phyloP scores from a whole-genome alignment of 345 rosid species.

The sweet orange (Citrus sinensis) region DVS_A1.0 CM039165.1:9515001-9515500 shows the following conservation, averaged over 20 bases:
- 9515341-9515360: background rate
- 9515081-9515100: background rate
- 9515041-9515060: background rate
- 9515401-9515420: background rate
- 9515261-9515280: background rate
- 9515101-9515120: background rate
- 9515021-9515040: background rate
- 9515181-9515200: background rate
- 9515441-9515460: constrained; percentile 58
- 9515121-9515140: background rate
- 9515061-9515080: background rate
- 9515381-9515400: background rate
- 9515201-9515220: background rate
- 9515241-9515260: background rate
- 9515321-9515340: background rate
- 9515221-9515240: background rate
- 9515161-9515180: background rate
- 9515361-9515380: background rate
- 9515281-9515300: background rate
- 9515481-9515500: constrained; percentile 62
- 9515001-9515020: background rate
- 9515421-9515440: background rate
- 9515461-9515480: constrained; percentile 55
- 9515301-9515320: background rate
- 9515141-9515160: background rate